These are phyloP conservation scores for Tympanopsis confertula DNA, from an alignment of 2,329 filamentous ascomycete genomes.

Conservation along the genomic window DNA sequence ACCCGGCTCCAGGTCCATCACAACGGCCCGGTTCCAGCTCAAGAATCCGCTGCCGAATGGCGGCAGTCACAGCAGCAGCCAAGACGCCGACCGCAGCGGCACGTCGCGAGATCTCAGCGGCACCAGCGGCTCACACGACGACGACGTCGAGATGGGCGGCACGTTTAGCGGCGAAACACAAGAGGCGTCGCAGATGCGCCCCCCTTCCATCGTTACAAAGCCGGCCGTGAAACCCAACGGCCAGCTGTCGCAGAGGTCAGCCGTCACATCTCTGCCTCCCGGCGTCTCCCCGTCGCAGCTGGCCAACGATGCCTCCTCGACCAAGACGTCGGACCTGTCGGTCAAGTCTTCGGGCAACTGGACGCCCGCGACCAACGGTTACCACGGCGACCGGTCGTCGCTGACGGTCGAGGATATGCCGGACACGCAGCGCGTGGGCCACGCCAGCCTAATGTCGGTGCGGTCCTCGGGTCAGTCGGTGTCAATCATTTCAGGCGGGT, in stretches of 20 bases:
- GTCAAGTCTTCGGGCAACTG: conserved; percentile 48
- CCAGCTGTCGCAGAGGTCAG: conserved; percentile 54
- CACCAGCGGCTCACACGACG: conserved; percentile 31
- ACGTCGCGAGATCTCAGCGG: conserved; percentile 44
- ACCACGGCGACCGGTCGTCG: conserved; percentile 26
- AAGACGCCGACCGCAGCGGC: conserved; percentile 23
- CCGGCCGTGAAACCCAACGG: conserved; percentile 33
- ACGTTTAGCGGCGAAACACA: conserved; percentile 31
- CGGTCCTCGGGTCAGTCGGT: no score
- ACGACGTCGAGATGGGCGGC: conserved; percentile 53
- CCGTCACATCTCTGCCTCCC: conserved; percentile 41
- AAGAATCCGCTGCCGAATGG: conserved; percentile 48
- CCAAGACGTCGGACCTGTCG: conserved; percentile 73
- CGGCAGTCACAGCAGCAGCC: conserved; percentile 29
- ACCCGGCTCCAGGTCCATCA: conserved; percentile 33
- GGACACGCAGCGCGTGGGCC: conserved; percentile 35
- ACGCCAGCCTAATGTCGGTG: conserved; percentile 9
- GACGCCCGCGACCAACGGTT: conserved; percentile 63
- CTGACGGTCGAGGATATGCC: conserved; percentile 28
- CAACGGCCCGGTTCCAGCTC: conserved; percentile 40
- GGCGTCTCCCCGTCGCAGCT: conserved; percentile 46
- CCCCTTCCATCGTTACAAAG: conserved; percentile 29
- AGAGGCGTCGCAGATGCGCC: conserved; percentile 36
- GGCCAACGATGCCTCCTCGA: conserved; percentile 81
- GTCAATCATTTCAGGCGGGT: no score